Base-by-base conservation (phyloP, 441 rosid genomes). In the Erodium moschatum region DNA sequence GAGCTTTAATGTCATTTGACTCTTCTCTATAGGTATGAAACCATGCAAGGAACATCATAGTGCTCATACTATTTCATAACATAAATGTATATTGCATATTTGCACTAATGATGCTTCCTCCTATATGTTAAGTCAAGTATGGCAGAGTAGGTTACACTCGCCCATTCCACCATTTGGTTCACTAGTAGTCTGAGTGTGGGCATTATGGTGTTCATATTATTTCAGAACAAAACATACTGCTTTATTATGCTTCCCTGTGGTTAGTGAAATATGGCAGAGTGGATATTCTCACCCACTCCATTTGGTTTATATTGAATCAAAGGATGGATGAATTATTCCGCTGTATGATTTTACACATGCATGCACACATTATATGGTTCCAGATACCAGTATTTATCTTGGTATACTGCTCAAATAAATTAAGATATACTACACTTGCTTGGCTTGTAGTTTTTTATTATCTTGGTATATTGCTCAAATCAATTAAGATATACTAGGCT, bases 81-180 rank as follows among this genome's bases (percentile, higher is more conserved):
- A 58, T 19, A 1, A 58, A 56, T 18, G 24, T 58, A 58, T 58
- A 12, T 7, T 58, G 63, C 29, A 18, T 12, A 6, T 29, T 3
- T 29, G 31, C 31, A 29, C 31, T 29, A 29, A 18, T 58, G 63
- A 58, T 19, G 63, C 62, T 56, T 56, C 62, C 62, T 56, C 24
- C 27, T 56, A 56, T 1, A 56, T 56, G 27, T 56, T 56, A 56
- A 56, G 4, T 56, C 24, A 19, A 58, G 7, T 58, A 54, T 54
- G 61, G 21, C 21, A 6, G 10, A 18, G 18, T 54, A 19, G 61
- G 16, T 54, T 8, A 20, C 18, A 19, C n/a, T 8, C 63, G 11
- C 10, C 27, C 13, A 58, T 58, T 58, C 63, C 63, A 58, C 13
- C 63, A 58, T 58, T 19, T 58, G 10, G 63, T 58, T 19, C 24